Base-by-base conservation (phyloP, 139 green algal genomes). In the Chlamydomonas eustigma region DNA sequence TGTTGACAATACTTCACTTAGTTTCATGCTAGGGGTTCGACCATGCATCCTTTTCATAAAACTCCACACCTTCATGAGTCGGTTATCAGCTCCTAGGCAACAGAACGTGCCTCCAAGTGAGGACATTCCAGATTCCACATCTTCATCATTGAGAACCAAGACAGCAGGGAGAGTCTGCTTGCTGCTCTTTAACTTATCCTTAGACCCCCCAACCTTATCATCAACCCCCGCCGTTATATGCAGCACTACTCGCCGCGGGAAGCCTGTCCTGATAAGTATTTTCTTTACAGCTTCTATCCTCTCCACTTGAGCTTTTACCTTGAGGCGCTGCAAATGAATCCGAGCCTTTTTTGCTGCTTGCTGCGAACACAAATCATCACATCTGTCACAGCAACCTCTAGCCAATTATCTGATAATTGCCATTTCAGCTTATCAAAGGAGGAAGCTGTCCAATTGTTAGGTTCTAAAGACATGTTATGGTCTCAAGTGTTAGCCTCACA, bases 141-240 rank as follows among this genome's bases (percentile, higher is more conserved):
- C n/a, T n/a, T n/a, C n/a, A n/a, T n/a, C n/a, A n/a, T n/a, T n/a
- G n/a, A n/a, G 44, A 1, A 93, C 77, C 32, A 86, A 37, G 2
- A 94, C 52, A 0, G 88, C 88, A 1, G 88, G 85, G 75, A 91
- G 74, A 30, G 80, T n/a, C 65, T 44, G 65, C 65, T 22, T 31
- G n/a, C 6, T 22, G 52, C 6, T 68, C 6, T 31, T 22, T 25
- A 68, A 68, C 52, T 31, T 22, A 4, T 68, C 52, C 52, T 31
- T 28, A 28, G 4, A 8, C 52, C 18, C 12, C n/a, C 6, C 12
- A 25, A 4, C 52, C 12, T 28, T 12, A 58, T 58, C 44, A 28
- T 12, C 44, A 58, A 18, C 12, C 44, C 44, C 12, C 44, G 44
- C 44, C 44, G 44, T 58, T 58, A 72, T 34, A 6, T 72, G 65